A percentile compares a stretch with the other conserved stretches of the same genome.
Conservation (phyloP, 352 stramenopile species). For the Elongisporangium undulatum region DNA sequence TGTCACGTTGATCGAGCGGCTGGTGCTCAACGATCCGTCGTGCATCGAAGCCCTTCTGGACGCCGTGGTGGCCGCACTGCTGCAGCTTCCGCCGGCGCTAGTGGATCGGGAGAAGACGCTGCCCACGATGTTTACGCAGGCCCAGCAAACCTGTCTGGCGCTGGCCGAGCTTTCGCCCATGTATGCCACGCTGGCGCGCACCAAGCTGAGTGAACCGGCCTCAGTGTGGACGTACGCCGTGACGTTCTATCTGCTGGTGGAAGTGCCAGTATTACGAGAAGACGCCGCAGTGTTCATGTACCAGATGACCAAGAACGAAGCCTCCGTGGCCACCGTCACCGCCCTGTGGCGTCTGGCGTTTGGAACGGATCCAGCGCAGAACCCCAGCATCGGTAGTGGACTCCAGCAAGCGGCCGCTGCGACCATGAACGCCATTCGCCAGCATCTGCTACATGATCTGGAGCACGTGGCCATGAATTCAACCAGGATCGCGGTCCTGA, state of each 20-base stretch:
- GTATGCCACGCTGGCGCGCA: constrained; percentile 24
- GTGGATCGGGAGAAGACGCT: constrained; percentile 5
- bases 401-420: background rate
- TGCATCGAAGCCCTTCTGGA: constrained; percentile 32
- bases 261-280: constrained; percentile 9
- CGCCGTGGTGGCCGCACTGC: constrained; percentile 24
- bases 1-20: constrained; percentile 28
- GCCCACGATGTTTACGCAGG: constrained; percentile 9
- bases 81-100: constrained; percentile 7
- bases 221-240: constrained; percentile 15
- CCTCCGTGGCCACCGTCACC: background rate
- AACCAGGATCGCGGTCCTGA: constrained; percentile 20
- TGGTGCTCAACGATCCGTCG: constrained; percentile 50
- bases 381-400: background rate
- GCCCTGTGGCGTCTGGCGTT: constrained; percentile 2
- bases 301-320: constrained; percentile 24
- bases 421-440: constrained; percentile 4
- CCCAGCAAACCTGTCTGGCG: constrained; percentile 16
- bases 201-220: constrained; percentile 21
- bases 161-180: constrained; percentile 33
- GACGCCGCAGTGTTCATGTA: constrained; percentile 38
- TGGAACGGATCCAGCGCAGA: background rate
- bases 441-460: constrained; percentile 6
- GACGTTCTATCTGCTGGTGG: constrained; percentile 16
- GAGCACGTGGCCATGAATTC: background rate